phyloP scores from a whole-genome alignment of 176 grass and related monocot species.

The Cenchrus americanus region DNA sequence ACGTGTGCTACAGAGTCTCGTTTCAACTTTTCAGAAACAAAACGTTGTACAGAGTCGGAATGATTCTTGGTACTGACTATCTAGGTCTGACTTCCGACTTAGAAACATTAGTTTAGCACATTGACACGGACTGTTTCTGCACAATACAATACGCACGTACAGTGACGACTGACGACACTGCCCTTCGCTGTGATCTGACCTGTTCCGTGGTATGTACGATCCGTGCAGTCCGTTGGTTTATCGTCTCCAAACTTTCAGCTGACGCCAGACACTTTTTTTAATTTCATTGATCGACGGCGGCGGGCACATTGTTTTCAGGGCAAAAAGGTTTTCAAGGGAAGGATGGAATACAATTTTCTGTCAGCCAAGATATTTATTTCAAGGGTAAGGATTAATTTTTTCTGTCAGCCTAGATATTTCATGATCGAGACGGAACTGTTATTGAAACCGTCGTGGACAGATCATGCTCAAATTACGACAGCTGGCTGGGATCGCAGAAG shows the following conservation, averaged over 20 bases:
- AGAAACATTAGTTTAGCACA: background rate
- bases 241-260: background rate
- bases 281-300: too few relatives aligned
- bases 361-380: background rate
- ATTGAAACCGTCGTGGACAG: background rate
- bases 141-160: background rate
- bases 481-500: background rate
- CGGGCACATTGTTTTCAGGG: background rate
- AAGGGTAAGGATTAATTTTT: background rate
- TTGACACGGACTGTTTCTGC: slow-evolving; percentile 6
- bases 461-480: background rate
- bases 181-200: slow-evolving; percentile 23
- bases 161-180: slow-evolving; percentile 34
- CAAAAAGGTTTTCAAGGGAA: background rate
- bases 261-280: background rate
- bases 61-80: background rate
- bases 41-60: too few relatives aligned
- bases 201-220: slow-evolving; percentile 8
- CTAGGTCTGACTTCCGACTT: background rate
- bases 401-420: background rate
- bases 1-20: background rate
- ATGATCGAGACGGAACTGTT: background rate
- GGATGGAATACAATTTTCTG: background rate
- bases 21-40: too few relatives aligned
- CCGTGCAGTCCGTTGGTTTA: slow-evolving; percentile 1